Evolutionary conservation across 2,329 filamentous ascomycete genomes (phyloP), one percentile per base, ranked within the genome.

Genomic region (Ceratocystis lukuohia): DNA sequence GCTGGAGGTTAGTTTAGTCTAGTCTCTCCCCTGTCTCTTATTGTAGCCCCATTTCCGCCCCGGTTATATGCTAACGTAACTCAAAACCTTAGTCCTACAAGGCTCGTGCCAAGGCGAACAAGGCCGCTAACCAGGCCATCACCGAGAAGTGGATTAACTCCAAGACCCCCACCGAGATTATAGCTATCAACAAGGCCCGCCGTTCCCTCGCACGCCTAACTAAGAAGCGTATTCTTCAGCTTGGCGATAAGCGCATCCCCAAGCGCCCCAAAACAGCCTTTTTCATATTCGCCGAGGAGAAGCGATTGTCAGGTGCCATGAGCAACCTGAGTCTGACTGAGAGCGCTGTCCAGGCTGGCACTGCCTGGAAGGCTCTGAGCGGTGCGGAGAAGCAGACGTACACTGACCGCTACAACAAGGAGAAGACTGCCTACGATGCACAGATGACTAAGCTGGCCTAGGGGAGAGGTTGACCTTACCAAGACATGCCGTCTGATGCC

Each of bases 201-300:
- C 69, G 59, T 6, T 69, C 68, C 30, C 76, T 84, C 61, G 73
- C 72, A 66, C 75, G 72, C 65, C 75, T 77, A 65, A 71, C 71
- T 64, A 68, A 70, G 62, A 71, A 72, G 69, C 45, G 53, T 3
- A 46, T 66, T 37, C 44, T 48, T 61, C 71, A 72, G 69, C 77
- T 84, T 69, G 69, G 68, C 1, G 82, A 85, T 70, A 73, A 77
- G 2, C 81, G 82, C 50, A 69, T 75, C 44, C 82, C 82, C 69
- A 79, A 77, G 72, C 70, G 69, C 45, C 70, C 77, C 10, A 0
- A 45, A 12, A 71, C 65, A 12, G 28, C 76, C 30, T 83, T 71
- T 69, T 61, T 65, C 7, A 66, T 74, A 3, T 84, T 74, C 72
- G 66, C 75, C 66, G 75, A 75, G 71, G 71, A 75, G 10, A 75